Evolutionary conservation across 345 rosid genomes (phyloP), one percentile per base, ranked within the genome.

Genomic region (Ceriops zippeliana): DNA sequence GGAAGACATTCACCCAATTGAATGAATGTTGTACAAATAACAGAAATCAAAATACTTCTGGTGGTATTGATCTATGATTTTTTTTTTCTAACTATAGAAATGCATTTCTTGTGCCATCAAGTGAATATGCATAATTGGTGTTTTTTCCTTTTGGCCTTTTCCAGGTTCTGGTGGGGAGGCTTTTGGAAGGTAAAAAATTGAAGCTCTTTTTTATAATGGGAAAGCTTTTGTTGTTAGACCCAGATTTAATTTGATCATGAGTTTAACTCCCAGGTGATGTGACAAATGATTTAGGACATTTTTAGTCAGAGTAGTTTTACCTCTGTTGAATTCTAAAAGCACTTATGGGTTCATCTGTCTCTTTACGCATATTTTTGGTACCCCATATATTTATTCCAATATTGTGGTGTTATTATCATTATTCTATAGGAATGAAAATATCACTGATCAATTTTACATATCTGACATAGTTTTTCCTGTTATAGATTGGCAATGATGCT

Each of bases 91-190:
- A 1, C 49, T 13, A 42, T 56, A 56, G 59, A 56, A 21, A 56
- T 56, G 16, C 22, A 1, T 27, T 22, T 56, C 30, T 56, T 24
- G 59, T 56, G 1, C 24, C 59, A 56, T 22, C 30, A 56, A 56
- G 26, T 6, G 49, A 53, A 7, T 7, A 26, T 62, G 61, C 63
- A 65, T 78, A 15, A 81, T 56, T 67, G 22, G 64, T 4, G 11
- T 56, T 72, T 69, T 69, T 67, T 24, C 28, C 30, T 49, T 57
- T 28, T 63, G 62, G 42, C 35, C 62, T 73, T 80, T 73, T 82
- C 66, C 80, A 95, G 99, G 93, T 95, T 95, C 80, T 91, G 93
- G 97, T 88, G 82, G 86, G 99, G 97, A 80, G 99, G 99, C 76
- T 89, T 91, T 62, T 95, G 97, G 97, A 95, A 95, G 99, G 99